Evolutionary conservation across 2,329 filamentous ascomycete species (phyloP).

Genomic region (Fusarium mangiferae): DNA sequence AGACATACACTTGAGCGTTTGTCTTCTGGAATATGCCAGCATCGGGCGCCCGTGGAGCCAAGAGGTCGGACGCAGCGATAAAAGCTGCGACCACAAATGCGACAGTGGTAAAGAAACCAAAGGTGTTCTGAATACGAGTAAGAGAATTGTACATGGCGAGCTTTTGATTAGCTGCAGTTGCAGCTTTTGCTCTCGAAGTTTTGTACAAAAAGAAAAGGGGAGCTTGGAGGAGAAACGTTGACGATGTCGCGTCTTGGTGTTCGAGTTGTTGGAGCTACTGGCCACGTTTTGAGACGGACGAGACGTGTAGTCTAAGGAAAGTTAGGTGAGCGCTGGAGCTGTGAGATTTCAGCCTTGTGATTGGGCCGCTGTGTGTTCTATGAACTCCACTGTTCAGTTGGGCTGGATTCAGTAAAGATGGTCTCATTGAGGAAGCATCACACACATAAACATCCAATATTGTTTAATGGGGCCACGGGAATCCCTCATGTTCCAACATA

Average conservation of each 20-base stretch:
- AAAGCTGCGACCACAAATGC: constrained; percentile 82
- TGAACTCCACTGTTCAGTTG: not conserved
- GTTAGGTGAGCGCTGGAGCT: constrained; percentile 22
- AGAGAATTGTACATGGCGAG: constrained; percentile 85
- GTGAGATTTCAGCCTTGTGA: constrained; percentile 40
- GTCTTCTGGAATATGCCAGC: constrained; percentile 69
- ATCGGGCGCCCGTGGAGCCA: constrained; percentile 74
- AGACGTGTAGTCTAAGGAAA: constrained; percentile 21
- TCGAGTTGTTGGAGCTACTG: constrained; percentile 27
- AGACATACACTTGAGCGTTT: constrained; percentile 84
- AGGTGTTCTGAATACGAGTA: constrained; percentile 88
- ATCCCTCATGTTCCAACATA: not conserved
- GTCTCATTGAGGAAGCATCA: not conserved
- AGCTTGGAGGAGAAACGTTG: constrained; percentile 12
- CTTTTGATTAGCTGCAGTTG: constrained; percentile 17
- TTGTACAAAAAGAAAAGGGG: not conserved
- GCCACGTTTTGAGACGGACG: constrained; percentile 37
- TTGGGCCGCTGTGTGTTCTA: constrained; percentile 33
- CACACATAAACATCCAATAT: not conserved
- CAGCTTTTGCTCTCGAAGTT: constrained; percentile 25
- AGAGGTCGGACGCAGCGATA: constrained; percentile 83
- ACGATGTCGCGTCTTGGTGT: constrained; percentile 33
- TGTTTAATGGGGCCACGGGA: too few relatives aligned
- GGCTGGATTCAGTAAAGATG: not conserved
- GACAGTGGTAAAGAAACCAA: constrained; percentile 98